These are phyloP conservation scores for Teratosphaeria destructans DNA, from an alignment of 2,329 filamentous ascomycete genomes.

Conservation along the genomic window DNA sequence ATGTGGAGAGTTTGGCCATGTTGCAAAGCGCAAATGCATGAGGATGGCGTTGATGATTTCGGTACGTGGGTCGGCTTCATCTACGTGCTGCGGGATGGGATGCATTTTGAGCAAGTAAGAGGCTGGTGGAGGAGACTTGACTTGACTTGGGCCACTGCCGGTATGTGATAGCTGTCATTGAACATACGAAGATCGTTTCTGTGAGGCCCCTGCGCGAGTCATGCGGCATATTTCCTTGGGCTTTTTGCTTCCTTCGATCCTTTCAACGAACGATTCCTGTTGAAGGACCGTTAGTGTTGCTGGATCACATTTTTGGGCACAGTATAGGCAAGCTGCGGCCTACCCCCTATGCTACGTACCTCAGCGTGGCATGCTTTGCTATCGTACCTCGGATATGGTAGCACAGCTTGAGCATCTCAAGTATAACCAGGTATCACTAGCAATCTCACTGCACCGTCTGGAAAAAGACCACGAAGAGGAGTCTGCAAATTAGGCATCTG, in stretches of 20 bases:
- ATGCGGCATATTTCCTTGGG: not conserved
- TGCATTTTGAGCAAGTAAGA: not conserved
- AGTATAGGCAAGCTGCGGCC: slow-evolving; percentile 2
- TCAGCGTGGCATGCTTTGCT: slow-evolving; percentile 5
- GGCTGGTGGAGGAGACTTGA: not conserved
- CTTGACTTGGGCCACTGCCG: not conserved
- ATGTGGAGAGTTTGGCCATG: not conserved
- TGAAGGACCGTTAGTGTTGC: slow-evolving; percentile 7
- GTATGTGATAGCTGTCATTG: not conserved
- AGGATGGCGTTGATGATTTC: not conserved
- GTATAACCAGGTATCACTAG: not conserved
- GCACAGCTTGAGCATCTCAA: slow-evolving; percentile 3
- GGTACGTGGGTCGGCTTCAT: not conserved
- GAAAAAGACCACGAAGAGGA: not conserved
- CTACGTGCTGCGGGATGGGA: not conserved
- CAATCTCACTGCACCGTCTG: not conserved
- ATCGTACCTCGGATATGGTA: slow-evolving; percentile 4
- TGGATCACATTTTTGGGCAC: slow-evolving; percentile 8
- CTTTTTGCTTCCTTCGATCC: not conserved
- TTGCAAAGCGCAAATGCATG: not conserved
- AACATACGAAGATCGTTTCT: not conserved
- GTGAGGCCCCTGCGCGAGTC: not conserved
- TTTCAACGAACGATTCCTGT: slow-evolving; percentile 6
- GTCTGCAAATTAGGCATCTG: not conserved
- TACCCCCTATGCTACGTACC: not conserved